A percentile compares a stretch with the other conserved stretches of the same genome.
These are phyloP conservation scores for Diaporthe ampelina DNA, from an alignment of 2,329 filamentous ascomycete species.

Conservation along the genomic window DNA sequence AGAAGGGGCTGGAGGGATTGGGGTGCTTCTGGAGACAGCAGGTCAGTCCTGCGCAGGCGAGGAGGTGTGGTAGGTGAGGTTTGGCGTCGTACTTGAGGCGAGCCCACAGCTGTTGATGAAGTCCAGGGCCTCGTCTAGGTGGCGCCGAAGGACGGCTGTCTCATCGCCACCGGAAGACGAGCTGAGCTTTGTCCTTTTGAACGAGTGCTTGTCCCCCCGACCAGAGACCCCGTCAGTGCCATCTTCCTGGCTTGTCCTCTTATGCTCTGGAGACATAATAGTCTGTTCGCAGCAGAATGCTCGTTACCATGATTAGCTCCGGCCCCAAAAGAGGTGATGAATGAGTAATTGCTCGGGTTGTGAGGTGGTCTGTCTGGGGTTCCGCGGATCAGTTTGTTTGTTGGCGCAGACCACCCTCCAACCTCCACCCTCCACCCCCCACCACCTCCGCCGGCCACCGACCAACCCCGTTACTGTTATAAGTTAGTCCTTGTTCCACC, in stretches of 20 bases:
- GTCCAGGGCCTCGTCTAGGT: constrained; percentile 11
- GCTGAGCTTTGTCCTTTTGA: constrained; percentile 17
- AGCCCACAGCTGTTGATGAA: constrained; percentile 23
- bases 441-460: too few species aligned
- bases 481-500: background rate
- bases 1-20: constrained; percentile 1
- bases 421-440: background rate
- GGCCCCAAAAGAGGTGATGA: background rate
- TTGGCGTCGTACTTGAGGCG: constrained; percentile 27
- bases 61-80: background rate
- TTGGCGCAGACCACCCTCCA: constrained; percentile 6
- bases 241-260: background rate
- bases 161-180: background rate
- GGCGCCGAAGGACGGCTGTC: background rate
- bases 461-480: too few species aligned
- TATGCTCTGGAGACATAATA: constrained; percentile 5
- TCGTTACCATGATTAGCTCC: background rate
- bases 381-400: background rate
- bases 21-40: constrained; percentile 24
- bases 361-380: background rate
- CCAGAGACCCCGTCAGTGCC: background rate
- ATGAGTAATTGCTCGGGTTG: background rate
- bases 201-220: background rate
- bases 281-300: background rate
- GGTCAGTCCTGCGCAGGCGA: constrained; percentile 14